Conservation (phyloP, 2,329 filamentous ascomycete species). For the Acephala macrosclerotiorum region DNA sequence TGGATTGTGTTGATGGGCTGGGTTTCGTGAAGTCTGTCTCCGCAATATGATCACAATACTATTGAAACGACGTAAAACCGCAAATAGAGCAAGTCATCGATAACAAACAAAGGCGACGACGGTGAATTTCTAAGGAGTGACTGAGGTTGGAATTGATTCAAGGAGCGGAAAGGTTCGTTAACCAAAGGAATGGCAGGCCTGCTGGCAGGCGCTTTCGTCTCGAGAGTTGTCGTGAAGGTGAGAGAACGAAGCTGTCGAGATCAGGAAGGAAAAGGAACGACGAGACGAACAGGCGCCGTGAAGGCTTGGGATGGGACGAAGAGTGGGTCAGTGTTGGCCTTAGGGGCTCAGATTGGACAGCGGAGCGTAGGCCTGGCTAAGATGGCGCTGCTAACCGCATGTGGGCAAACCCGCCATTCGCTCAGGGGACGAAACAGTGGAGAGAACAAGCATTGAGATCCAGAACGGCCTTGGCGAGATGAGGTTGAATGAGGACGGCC, state of each 20-base stretch:
- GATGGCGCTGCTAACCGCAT: neutral
- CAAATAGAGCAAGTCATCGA: constrained; percentile 14
- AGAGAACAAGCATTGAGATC: constrained; percentile 17
- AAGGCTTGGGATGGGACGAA: neutral
- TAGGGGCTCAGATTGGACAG: neutral
- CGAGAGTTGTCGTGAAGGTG: constrained; percentile 39
- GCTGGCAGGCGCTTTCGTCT: constrained; percentile 56
- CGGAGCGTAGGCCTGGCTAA: constrained; percentile 5
- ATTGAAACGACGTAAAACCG: constrained; percentile 38
- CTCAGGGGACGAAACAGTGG: constrained; percentile 23
- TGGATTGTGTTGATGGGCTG: constrained; percentile 19
- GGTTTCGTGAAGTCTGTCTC: constrained; percentile 31
- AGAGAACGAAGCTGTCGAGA: constrained; percentile 33
- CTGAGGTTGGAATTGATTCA: constrained; percentile 40
- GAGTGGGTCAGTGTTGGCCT: neutral
- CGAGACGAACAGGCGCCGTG: constrained; percentile 16
- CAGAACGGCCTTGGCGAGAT: constrained; percentile 13
- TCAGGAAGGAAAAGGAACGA: constrained; percentile 22
- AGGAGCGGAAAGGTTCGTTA: constrained; percentile 49
- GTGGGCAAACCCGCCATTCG: constrained; percentile 3
- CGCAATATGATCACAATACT: constrained; percentile 27
- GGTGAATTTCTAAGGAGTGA: constrained; percentile 43
- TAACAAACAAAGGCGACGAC: constrained; percentile 19
- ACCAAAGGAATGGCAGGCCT: constrained; percentile 64
- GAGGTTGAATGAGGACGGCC: neutral